These are phyloP conservation scores for Gnomoniopsis smithogilvyi DNA, from an alignment of 2,329 filamentous ascomycete species.

Conservation along the genomic window DNA sequence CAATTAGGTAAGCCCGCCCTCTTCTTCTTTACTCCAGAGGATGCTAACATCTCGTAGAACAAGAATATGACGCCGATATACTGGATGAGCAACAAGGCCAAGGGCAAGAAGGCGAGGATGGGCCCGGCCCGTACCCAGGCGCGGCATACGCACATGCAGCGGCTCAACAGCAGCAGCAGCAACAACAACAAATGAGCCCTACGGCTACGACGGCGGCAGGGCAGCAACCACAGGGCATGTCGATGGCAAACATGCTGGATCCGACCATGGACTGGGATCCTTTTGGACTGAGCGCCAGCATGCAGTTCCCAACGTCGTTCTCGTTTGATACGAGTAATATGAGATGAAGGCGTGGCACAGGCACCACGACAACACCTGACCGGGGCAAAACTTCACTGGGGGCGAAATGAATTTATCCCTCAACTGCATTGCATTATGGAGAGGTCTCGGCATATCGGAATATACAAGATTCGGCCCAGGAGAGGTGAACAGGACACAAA, in stretches of 20 bases:
- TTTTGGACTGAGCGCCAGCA: conserved; percentile 88
- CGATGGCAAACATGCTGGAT: conserved; percentile 64
- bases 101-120: conserved; percentile 58
- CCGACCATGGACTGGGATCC: conserved; percentile 89
- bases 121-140: conserved; percentile 63
- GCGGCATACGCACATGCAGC: conserved; percentile 47
- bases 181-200: conserved; percentile 21
- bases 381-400: too few relatives aligned
- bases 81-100: conserved; percentile 74
- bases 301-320: conserved; percentile 89
- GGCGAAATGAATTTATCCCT: not conserved
- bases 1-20: conserved; percentile 79
- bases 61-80: conserved; percentile 94
- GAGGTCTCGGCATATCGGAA: not conserved
- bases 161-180: conserved; percentile 24
- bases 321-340: conserved; percentile 64
- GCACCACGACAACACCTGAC: not conserved
- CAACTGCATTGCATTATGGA: not conserved
- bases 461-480: not conserved
- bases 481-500: not conserved
- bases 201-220: conserved; percentile 20
- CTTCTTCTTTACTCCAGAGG: not conserved
- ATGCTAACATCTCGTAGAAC: conserved; percentile 60
- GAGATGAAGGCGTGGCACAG: conserved; percentile 27
- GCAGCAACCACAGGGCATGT: conserved; percentile 58